Evolutionary conservation across 306 rosid genomes (phyloP), one percentile per base, ranked within the genome.

Genomic region (Betula pendula): DNA sequence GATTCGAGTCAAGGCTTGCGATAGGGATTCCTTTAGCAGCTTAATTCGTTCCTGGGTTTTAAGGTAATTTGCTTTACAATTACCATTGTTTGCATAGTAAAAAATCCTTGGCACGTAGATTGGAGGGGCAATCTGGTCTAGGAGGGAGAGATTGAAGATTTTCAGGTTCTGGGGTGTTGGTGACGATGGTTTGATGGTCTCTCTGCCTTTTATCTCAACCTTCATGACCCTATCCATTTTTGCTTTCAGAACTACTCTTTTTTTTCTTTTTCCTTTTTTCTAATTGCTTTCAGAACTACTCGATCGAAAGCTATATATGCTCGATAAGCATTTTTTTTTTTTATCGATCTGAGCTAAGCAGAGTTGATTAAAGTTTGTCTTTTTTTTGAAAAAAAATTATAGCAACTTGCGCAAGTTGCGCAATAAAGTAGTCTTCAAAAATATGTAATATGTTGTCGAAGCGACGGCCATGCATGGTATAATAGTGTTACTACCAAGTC

Each of bases 11-110:
- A 89, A 73, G 50, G 90, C 79, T 50, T 86, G 35, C 1, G 91
- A 75, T 29, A 89, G 43, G 5, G 95, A 89, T 45, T 80, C 49
- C 65, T 76, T 85, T 0, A 90, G 87, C 20, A 72, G 73, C 44
- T 55, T 47, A 22, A 79, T 48, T 53, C n/a, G 68, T 47, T 78
- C 77, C 2, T 67, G 75, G 19, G 67, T 4, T 56, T 78, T 10
- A 62, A 33, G 3, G 12, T n/a, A n/a, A n/a, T 29, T 16, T 59
- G n/a, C 2, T 33, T 19, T 49, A 6, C n/a, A n/a, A n/a, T 35
- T 62, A 43, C 47, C 63, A n/a, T 3, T 7, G 38, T 27, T 75
- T 63, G 82, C 13, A 56, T 81, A 81, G 78, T 71, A 83, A 33
- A 81, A 74, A 45, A 81, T 35, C 20, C 73, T 44, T 0, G 87